Evolutionary conservation across 441 rosid species (phyloP).

Genomic region (Gossypium trilobum): DNA sequence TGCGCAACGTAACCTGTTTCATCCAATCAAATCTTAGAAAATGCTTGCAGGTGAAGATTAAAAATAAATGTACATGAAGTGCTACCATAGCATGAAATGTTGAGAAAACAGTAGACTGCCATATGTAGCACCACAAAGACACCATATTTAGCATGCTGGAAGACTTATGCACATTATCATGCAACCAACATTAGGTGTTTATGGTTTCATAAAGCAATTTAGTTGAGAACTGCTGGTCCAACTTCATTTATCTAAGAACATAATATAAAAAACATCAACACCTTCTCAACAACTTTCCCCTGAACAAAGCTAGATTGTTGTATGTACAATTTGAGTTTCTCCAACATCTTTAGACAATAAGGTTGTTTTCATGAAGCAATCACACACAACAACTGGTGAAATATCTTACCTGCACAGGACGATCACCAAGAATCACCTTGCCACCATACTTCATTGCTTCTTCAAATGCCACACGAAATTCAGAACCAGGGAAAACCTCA

Average conservation of each 20-base stretch:
- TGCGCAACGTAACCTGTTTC: slow-evolving; percentile 60
- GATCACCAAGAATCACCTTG: slow-evolving; percentile 83
- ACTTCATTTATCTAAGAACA: background rate
- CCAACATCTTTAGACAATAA: background rate
- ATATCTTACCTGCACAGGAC: slow-evolving; percentile 47
- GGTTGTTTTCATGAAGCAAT: background rate
- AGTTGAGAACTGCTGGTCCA: background rate
- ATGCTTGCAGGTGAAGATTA: background rate
- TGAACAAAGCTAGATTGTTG: background rate
- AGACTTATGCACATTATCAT: background rate
- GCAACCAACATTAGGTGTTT: background rate
- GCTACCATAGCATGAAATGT: background rate
- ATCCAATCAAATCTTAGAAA: background rate
- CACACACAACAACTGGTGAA: background rate
- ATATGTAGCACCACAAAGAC: background rate
- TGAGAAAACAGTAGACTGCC: background rate
- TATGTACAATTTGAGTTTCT: background rate
- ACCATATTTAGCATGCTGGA: background rate
- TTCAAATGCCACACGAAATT: slow-evolving; percentile 73
- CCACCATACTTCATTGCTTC: slow-evolving; percentile 77
- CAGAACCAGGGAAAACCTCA: slow-evolving; percentile 77
- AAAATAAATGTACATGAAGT: background rate
- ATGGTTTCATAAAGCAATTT: background rate
- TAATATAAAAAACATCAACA: background rate
- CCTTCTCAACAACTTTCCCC: background rate